Base-by-base conservation (phyloP, 148 eudicot species). In the Rhododendron molle region DNA sequence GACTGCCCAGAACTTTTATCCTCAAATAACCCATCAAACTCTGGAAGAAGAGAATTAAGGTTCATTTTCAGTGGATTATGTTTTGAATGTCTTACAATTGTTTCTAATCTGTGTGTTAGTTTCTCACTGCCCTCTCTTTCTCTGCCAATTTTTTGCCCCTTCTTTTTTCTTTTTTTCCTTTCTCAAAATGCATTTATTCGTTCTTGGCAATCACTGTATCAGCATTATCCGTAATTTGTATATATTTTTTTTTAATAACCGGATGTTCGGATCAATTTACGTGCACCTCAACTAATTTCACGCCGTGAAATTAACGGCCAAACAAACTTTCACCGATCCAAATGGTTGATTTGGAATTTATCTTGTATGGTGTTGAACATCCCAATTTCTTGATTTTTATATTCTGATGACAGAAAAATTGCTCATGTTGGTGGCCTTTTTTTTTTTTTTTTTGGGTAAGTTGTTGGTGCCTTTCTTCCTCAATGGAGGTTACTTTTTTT, bases 391-490 rank as follows among this genome's bases (percentile, higher is more conserved):
- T 74, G 44, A 36, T 16, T 38, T 74, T 34, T 36, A 36, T 74
- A 74, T 74, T n/a, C 3, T 10, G 46, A 76, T 10, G 46, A 76
- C 4, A 21, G 15, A 80, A 16, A 81, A 28, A 16, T 36, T 74
- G 46, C 46, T 74, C 38, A 4, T 74, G 18, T 26, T 44, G 85
- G 60, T 83, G 78, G 78, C 60, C 30, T 83, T 71, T 46, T 3
- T 38, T 38, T 5, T 38, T 38, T 3, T 38, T 38, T 38, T 38
- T 38, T 4, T 0, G 40, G 40, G 5, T 38, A 38, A 38, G 40
- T 38, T 74, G 30, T 28, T 46, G 85, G 60, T 83, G 65, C 60
- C 46, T 83, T 83, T 47, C 44, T 83, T 83, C 47, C 40, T 83
- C 62, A 18, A 49, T 18, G 15, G 77, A 30, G 65, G 32, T 46